Percentiles rank a stretch among this genome's conserved stretches.
phyloP scores from a whole-genome alignment of 1,139 yeast genomes.

The Debaryomycetaceae sp. region DNA sequence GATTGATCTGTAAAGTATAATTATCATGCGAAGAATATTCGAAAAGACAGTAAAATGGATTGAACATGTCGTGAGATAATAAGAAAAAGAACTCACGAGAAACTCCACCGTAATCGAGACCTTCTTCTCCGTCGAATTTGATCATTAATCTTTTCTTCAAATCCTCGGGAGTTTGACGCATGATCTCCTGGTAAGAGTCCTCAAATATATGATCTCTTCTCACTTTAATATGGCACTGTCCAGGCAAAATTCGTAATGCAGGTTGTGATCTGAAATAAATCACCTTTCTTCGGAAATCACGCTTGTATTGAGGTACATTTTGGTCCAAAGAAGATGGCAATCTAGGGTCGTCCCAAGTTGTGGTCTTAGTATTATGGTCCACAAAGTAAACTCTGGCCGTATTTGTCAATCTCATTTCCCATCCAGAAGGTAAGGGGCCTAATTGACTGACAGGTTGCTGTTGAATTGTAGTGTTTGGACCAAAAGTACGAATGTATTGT shows the following conservation, averaged over 20 bases:
- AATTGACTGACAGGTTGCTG: constrained; percentile 98
- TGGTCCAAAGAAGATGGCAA: constrained; percentile 95
- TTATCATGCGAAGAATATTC: constrained; percentile 98
- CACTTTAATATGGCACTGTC: constrained; percentile 97
- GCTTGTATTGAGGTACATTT: constrained; percentile 97
- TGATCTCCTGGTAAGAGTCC: constrained; percentile 95
- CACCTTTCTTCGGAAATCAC: constrained; percentile 96
- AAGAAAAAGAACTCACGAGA: constrained; percentile 96
- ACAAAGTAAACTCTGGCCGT: constrained; percentile 98
- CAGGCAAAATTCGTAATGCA: constrained; percentile 92
- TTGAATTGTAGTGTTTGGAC: constrained; percentile 84
- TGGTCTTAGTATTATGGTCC: constrained; percentile 97
- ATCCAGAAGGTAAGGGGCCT: constrained; percentile 97
- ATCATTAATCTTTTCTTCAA: constrained; percentile 96
- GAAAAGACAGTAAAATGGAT: constrained; percentile 94
- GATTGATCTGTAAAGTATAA: constrained; percentile 94
- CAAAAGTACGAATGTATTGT: constrained; percentile 94
- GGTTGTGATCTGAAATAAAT: constrained; percentile 98
- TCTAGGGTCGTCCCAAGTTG: constrained; percentile 99
- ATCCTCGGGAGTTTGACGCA: constrained; percentile 98
- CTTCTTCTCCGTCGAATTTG: constrained; percentile 98
- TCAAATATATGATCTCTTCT: constrained; percentile 95
- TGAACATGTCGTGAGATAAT: constrained; percentile 96
- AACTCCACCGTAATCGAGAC: constrained; percentile 98
- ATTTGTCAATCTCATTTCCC: constrained; percentile 99